Evolutionary conservation across 352 stramenopile genomes (phyloP), one percentile per base, ranked within the genome.

Genomic region (Thraustochytrium striatum): DNA sequence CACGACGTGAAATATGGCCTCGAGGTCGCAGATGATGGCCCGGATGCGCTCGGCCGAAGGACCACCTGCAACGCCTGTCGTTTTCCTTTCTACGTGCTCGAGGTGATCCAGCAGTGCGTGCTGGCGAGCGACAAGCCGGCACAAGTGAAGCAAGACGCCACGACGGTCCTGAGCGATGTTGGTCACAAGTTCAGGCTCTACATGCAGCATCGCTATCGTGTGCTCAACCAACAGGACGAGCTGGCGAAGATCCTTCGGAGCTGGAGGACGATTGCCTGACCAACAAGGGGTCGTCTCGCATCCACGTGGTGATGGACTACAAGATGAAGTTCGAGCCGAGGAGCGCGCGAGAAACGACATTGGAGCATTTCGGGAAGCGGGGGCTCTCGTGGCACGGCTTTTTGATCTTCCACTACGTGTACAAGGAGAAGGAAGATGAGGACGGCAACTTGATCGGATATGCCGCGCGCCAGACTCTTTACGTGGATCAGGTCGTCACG

Each of bases 371-470:
- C 50, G 30, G 30, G 65, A 75, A 19, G 41, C 43, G 0, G 25
- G 62, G 62, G n/a, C 9, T 44, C 7, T 25, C 39, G 0, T 75
- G 65, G 65, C 65, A 75, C 52, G 25, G 8, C 35, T 68, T 58
- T 7, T 21, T 21, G 0, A 55, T 25, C 72, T 57, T 78, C n/a
- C 62, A 75, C 47, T 82, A 69, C 33, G 25, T 35, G 7, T 79
- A 65, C 28, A 53, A 72, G n/a, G 44, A 68, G 11, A n/a, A n/a
- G n/a, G n/a, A n/a, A n/a, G n/a, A n/a, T n/a, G n/a, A n/a, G n/a
- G n/a, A n/a, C n/a, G n/a, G n/a, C n/a, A n/a, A n/a, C n/a, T 47
- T 41, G 16, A 78, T 72, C n/a, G 72, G 58, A 3, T 28, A 68
- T 1, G 69, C 79, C 33, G 25, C 65, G 43, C 32, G 25, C 39